These are phyloP conservation scores for Citrus australasica DNA, from an alignment of 345 rosid species.

Conservation along the genomic window DNA sequence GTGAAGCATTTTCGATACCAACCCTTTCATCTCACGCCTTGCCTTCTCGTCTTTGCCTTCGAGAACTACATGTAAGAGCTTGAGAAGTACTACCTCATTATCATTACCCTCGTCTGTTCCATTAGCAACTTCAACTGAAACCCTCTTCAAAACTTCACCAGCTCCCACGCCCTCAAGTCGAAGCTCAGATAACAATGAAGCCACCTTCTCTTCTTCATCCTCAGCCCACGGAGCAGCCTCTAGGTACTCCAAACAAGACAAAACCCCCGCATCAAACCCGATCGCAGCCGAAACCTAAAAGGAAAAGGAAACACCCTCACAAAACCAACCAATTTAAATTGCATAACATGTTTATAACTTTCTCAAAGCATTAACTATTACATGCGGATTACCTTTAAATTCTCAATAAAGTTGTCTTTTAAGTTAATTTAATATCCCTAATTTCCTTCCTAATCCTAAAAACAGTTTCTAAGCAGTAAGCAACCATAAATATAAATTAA, in stretches of 20 bases:
- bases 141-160: conserved; percentile 89
- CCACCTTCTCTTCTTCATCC: conserved; percentile 94
- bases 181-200: conserved; percentile 75
- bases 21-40: conserved; percentile 93
- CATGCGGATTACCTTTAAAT: neutral
- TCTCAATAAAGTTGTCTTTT: neutral
- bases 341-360: no score
- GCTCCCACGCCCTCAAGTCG: conserved; percentile 91
- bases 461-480: conserved; percentile 5
- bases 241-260: conserved; percentile 90
- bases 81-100: conserved; percentile 75
- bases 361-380: neutral
- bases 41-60: conserved; percentile 98
- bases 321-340: conserved; percentile 17
- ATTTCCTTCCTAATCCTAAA: conserved; percentile 1
- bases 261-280: conserved; percentile 94
- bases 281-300: conserved; percentile 90
- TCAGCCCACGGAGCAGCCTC: conserved; percentile 99
- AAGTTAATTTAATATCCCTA: neutral
- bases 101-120: conserved; percentile 51
- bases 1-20: conserved; percentile 90
- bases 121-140: conserved; percentile 60
- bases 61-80: conserved; percentile 85
- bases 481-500: neutral
- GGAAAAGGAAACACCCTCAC: conserved; percentile 15